Evolutionary conservation across 441 rosid genomes (phyloP).

Genomic region (Adansonia madagascariensis): DNA sequence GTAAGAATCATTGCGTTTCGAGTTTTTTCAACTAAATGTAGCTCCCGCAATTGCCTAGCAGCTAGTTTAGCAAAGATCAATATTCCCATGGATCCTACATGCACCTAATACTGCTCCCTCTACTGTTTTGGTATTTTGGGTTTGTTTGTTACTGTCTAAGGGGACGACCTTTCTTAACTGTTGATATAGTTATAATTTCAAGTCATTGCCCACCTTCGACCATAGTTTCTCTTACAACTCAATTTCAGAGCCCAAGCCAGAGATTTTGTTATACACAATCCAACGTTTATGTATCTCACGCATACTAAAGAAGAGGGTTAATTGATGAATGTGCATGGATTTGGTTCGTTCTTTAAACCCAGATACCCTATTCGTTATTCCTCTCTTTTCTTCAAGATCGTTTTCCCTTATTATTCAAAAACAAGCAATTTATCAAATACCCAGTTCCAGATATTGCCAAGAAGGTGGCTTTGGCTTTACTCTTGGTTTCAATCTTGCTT

Average conservation of each 20-base stretch:
- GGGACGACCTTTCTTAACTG: not conserved
- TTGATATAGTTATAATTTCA: not conserved
- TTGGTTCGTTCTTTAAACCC: conserved; percentile 32
- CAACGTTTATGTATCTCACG: not conserved
- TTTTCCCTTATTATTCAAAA: conserved; percentile 33
- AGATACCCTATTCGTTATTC: conserved; percentile 23
- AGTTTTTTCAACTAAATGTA: too few relatives aligned
- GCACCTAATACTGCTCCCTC: too few relatives aligned
- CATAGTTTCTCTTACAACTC: not conserved
- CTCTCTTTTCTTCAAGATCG: conserved; percentile 46
- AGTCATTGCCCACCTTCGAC: not conserved
- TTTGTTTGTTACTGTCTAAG: not conserved
- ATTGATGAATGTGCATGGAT: conserved; percentile 47
- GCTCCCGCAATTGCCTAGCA: too few relatives aligned
- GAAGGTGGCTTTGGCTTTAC: too few relatives aligned
- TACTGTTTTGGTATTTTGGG: not conserved
- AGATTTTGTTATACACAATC: not conserved
- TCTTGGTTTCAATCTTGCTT: too few relatives aligned
- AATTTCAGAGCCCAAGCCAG: not conserved
- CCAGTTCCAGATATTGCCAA: too few relatives aligned
- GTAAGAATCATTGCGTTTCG: too few relatives aligned
- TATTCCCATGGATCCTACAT: too few relatives aligned
- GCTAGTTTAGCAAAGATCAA: too few relatives aligned
- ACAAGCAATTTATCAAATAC: too few relatives aligned
- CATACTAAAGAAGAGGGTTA: conserved; percentile 12